Evolutionary conservation across 768 basidiomycete genomes (phyloP), one percentile per base, ranked within the genome.

Genomic region (Lentinula detonsa): DNA sequence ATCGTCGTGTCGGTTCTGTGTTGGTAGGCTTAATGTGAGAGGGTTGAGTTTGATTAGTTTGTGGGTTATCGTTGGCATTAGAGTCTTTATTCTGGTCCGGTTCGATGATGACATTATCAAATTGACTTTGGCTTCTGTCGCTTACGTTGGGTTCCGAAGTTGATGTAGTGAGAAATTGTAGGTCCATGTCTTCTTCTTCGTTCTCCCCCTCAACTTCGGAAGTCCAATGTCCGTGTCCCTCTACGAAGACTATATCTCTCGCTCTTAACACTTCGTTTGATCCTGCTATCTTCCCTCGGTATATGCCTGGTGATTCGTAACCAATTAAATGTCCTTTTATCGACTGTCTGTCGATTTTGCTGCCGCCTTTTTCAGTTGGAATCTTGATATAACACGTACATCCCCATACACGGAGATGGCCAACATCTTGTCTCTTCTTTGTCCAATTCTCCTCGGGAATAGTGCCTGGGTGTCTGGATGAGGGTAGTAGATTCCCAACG

Each of bases 361-460:
- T 23, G 16, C 42, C 40, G 6, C 56, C 39, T 10, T 45, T 28
- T 42, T 71, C 62, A 45, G 67, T 64, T 15, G 62, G 68, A 31
- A 66, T 64, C 53, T 66, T 64, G 37, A 62, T 67, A 49, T 65
- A 69, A 16, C 65, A 64, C 5, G 33, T 53, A 34, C 64, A 72
- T 13, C 72, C 68, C 48, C 69, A 72, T 15, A 64, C 65, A 2
- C 63, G 62, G 0, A 72, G 18, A n/a, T 65, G 59, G 1, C 58
- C 48, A 0, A 72, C 34, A n/a, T 68, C 46, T 0, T 66, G 69
- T 18, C 40, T 51, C 0, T 6, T 4, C 1, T 54, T 48, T 1
- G 4, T 37, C 53, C 33, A 55, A 5, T 6, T 21, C 10, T 13
- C 53, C 35, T 55, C 53, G 11, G 53, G 53, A 13, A 55, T 39